Evolutionary conservation across 2,329 filamentous ascomycete species (phyloP), one percentile per base, ranked within the genome.

Genomic region (Sporothrix protearum): DNA sequence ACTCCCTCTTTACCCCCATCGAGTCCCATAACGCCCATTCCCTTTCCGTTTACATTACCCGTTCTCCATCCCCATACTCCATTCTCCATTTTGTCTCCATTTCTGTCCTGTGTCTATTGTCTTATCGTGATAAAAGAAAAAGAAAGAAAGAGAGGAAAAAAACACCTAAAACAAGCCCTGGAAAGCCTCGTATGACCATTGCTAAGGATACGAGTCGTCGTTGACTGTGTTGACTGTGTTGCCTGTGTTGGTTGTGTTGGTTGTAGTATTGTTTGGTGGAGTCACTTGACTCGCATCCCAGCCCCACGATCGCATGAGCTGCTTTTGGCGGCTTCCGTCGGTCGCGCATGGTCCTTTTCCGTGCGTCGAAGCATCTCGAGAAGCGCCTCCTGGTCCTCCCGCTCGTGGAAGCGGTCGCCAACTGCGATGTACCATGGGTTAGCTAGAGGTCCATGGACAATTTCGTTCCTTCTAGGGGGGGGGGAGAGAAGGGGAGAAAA

Each of bases 331-430:
- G 73, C 72, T 67, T 77, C 75, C 2, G 79, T 80, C 4, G 79
- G 79, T 9, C 79, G 76, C 8, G 76, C 77, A 61, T 80, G 78
- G 33, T 78, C 75, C 16, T 73, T 74, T 36, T 80, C 78, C 0
- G 79, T 80, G 36, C 73, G 73, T 9, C 74, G 74, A 8, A 80
- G 74, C 36, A 80, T 76, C 10, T 77, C 73, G 2, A 80, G 61
- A 70, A 80, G 76, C 2, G 77, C 77, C 45, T 77, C 73, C 49
- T 79, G 78, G 70, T 80, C 79, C 12, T 53, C 28, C 19, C 71
- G 73, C 4, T 77, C 72, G 30, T 74, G 73, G 70, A 80, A 80
- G 36, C 75, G 75, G 49, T 79, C 76, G 25, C 79, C 79, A 59
- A 80, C 78, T 79, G 16, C 19, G 2, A 7, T 1, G 9, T 10